Percentiles rank a stretch among this genome's conserved stretches.
Conservation (phyloP, 1,284 basidiomycete genomes). For the Sphagnurus paluster region DNA sequence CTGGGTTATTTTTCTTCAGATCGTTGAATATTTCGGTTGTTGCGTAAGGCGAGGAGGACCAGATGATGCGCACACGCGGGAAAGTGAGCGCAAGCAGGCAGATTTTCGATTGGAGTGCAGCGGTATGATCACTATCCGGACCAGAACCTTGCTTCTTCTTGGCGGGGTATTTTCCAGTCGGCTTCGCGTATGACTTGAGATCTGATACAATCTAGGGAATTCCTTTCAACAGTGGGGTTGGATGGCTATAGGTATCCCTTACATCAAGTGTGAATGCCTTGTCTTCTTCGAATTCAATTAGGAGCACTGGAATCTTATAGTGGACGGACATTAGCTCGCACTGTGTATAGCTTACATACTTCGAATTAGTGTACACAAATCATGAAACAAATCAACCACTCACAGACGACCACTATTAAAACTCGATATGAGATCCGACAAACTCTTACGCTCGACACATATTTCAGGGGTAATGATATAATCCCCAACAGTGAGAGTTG, state of each 20-base stretch:
- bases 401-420: constrained; percentile 93
- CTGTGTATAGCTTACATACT: constrained; percentile 81
- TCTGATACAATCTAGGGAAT: constrained; percentile 53
- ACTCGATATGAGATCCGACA: constrained; percentile 88
- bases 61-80: constrained; percentile 90
- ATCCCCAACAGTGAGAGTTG: constrained; percentile 93
- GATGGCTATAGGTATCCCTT: constrained; percentile 22
- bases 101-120: constrained; percentile 84
- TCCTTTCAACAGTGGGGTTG: not conserved
- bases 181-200: constrained; percentile 63
- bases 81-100: constrained; percentile 89
- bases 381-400: constrained; percentile 34
- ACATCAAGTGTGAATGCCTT: constrained; percentile 92
- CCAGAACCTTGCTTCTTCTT: constrained; percentile 48
- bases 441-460: constrained; percentile 94
- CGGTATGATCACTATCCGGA: constrained; percentile 37
- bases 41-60: constrained; percentile 95
- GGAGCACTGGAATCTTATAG: constrained; percentile 90
- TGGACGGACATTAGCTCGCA: constrained; percentile 97
- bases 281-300: constrained; percentile 99
- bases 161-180: constrained; percentile 50
- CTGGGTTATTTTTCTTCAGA: constrained; percentile 81
- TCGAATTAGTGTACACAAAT: not conserved
- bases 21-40: constrained; percentile 93
- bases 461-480: constrained; percentile 96